phyloP scores from a whole-genome alignment of 805 yeast genomes.

The Wickerhamiella brachini region DNA sequence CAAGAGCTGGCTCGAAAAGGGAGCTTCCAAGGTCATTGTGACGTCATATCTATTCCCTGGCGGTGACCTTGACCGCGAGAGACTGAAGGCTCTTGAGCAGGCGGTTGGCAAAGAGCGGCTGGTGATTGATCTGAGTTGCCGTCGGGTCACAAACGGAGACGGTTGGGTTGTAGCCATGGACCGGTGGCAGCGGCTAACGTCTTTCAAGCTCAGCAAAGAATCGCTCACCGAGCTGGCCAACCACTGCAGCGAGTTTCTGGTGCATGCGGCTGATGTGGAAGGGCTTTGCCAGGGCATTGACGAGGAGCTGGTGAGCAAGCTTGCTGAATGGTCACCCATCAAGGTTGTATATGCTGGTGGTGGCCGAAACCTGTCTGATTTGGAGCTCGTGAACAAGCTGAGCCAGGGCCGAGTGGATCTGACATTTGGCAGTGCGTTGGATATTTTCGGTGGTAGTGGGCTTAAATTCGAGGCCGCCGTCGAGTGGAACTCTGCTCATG shows the following conservation, averaged over 20 bases:
- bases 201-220: constrained; percentile 38
- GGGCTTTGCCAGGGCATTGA: constrained; percentile 93
- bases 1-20: constrained; percentile 53
- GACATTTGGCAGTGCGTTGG: constrained; percentile 86
- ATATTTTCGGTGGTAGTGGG: constrained; percentile 81
- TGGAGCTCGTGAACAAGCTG: constrained; percentile 47
- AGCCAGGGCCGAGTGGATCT: constrained; percentile 78
- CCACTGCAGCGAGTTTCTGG: constrained; percentile 74
- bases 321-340: constrained; percentile 67
- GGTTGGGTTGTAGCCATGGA: constrained; percentile 95
- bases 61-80: constrained; percentile 36
- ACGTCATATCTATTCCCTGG: constrained; percentile 83
- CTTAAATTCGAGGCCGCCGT: constrained; percentile 69
- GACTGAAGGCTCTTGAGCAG: constrained; percentile 37
- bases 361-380: constrained; percentile 60
- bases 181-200: constrained; percentile 89
- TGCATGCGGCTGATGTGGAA: constrained; percentile 98
- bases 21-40: constrained; percentile 80
- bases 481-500: constrained; percentile 74
- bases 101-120: constrained; percentile 50
- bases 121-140: constrained; percentile 86
- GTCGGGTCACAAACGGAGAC: constrained; percentile 26
- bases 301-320: constrained; percentile 49
- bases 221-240: constrained; percentile 40
- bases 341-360: constrained; percentile 96